Conservation (phyloP, 1,284 basidiomycete species). For the Prillingera fragicola region DNA sequence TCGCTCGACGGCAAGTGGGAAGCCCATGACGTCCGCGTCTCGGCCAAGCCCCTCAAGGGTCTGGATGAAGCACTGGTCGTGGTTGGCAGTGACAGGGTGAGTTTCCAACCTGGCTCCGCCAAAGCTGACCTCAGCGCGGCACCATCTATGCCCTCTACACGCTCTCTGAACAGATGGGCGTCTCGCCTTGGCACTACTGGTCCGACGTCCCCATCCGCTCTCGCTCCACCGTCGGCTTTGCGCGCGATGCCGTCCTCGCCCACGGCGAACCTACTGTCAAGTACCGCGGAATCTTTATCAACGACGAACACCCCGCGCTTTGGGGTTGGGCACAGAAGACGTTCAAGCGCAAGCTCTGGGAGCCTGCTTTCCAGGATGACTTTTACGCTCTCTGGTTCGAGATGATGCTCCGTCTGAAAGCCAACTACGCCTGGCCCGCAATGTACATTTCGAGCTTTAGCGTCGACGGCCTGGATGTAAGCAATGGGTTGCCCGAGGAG, state of each 20-base stretch:
- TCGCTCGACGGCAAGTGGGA: slow-evolving; percentile 62
- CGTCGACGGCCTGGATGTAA: slow-evolving; percentile 54
- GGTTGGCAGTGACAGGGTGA: slow-evolving; percentile 58
- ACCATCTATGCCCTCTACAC: slow-evolving; percentile 65
- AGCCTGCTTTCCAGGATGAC: slow-evolving; percentile 36
- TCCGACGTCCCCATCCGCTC: slow-evolving; percentile 60
- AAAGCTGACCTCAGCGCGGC: slow-evolving; percentile 24
- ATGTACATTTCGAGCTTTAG: slow-evolving; percentile 50
- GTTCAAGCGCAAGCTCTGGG: slow-evolving; percentile 55
- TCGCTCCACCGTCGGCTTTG: slow-evolving; percentile 54
- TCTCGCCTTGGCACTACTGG: slow-evolving; percentile 49
- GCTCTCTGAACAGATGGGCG: slow-evolving; percentile 64
- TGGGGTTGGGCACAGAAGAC: slow-evolving; percentile 57
- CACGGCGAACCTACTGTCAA: slow-evolving; percentile 66
- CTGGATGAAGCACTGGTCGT: slow-evolving; percentile 60
- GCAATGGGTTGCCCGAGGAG: slow-evolving; percentile 4
- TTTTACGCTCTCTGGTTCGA: slow-evolving; percentile 61
- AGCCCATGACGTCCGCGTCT: slow-evolving; percentile 54
- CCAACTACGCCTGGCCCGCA: slow-evolving; percentile 60
- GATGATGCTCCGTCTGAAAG: slow-evolving; percentile 61
- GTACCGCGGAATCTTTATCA: slow-evolving; percentile 60
- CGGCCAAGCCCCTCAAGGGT: slow-evolving; percentile 58
- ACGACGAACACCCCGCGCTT: slow-evolving; percentile 61
- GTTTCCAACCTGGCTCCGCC: no score
- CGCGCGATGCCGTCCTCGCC: slow-evolving; percentile 52